phyloP scores from a whole-genome alignment of 2,329 filamentous ascomycete species.

The Fusarium sacchari region DNA sequence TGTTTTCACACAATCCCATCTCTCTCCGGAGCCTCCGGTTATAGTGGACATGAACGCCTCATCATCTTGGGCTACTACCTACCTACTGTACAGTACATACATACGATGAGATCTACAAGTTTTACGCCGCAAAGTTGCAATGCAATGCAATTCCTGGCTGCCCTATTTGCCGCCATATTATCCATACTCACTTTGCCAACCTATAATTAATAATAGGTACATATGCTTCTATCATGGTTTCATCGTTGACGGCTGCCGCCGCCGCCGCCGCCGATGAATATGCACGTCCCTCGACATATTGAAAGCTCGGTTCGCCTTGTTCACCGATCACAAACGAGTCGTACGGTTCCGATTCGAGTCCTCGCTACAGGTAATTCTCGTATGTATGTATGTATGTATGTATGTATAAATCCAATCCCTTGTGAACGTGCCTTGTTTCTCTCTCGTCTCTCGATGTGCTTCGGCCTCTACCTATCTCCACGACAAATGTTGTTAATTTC shows the following conservation, averaged over 20 bases:
- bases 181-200: not conserved
- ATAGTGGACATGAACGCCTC: slow-evolving; percentile 10
- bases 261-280: slow-evolving; percentile 6
- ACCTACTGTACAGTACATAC: no score
- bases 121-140: slow-evolving; percentile 1
- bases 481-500: slow-evolving; percentile 14
- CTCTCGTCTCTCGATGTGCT: slow-evolving; percentile 20
- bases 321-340: slow-evolving; percentile 19
- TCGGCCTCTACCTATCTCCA: slow-evolving; percentile 18
- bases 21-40: slow-evolving; percentile 36
- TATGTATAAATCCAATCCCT: not conserved
- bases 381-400: no score
- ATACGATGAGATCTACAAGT: slow-evolving; percentile 20
- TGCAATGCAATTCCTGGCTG: not conserved
- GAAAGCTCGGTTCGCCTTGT: slow-evolving; percentile 27
- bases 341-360: slow-evolving; percentile 19
- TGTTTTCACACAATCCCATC: slow-evolving; percentile 5
- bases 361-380: not conserved
- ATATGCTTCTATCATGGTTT: not conserved
- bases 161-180: slow-evolving; percentile 18
- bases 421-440: not conserved
- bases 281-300: slow-evolving; percentile 19
- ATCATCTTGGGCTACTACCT: not conserved
- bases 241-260: slow-evolving; percentile 21
- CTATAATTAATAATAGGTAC: no score